These are phyloP conservation scores for Dendryphion nanum DNA, from an alignment of 2,329 filamentous ascomycete genomes.

Conservation along the genomic window DNA sequence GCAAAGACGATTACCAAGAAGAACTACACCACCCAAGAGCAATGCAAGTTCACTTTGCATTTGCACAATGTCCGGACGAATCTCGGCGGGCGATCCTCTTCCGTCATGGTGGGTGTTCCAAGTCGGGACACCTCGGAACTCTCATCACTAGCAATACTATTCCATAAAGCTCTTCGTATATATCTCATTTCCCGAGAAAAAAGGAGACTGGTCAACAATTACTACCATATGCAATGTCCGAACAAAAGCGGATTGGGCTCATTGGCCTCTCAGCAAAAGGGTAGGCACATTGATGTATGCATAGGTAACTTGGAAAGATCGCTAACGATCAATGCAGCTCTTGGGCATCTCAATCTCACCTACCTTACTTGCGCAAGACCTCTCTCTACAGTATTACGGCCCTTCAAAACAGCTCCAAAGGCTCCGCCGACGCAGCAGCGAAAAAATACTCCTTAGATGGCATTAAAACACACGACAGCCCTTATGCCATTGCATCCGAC, in stretches of 20 bases:
- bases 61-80: no score
- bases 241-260: conserved; percentile 25
- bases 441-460: conserved; percentile 36
- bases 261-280: conserved; percentile 34
- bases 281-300: conserved; percentile 5
- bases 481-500: conserved; percentile 46
- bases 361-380: conserved; percentile 35
- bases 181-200: no score
- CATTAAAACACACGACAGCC: conserved; percentile 44
- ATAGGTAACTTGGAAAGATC: not conserved
- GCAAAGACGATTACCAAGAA: no score
- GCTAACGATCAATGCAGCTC: conserved; percentile 16
- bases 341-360: conserved; percentile 41
- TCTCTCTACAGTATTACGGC: conserved; percentile 49
- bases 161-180: no score
- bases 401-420: conserved; percentile 48
- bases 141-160: no score
- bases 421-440: conserved; percentile 42
- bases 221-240: no score
- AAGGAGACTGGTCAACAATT: no score
- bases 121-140: no score
- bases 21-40: no score
- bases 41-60: no score
- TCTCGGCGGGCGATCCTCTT: no score
- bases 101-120: no score